phyloP scores from a whole-genome alignment of 108 stramenopile genomes.

The Fragilaria crotonensis region DNA sequence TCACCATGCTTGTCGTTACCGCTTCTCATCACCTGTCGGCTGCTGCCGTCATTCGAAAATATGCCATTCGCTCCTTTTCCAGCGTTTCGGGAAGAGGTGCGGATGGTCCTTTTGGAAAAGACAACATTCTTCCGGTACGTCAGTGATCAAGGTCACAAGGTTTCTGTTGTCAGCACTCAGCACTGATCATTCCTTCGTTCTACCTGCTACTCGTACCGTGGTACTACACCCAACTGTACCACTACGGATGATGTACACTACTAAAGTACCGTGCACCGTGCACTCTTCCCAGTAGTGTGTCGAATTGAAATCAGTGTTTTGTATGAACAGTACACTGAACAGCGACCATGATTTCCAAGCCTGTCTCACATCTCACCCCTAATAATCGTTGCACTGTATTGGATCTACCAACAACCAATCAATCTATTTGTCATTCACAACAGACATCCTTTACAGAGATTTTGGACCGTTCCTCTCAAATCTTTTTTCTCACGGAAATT shows the following conservation, averaged over 20 bases:
- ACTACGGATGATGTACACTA: not conserved
- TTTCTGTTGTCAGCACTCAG: too few relatives aligned
- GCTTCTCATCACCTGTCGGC: too few relatives aligned
- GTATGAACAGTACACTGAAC: not conserved
- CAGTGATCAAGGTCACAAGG: not conserved
- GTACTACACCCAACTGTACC: not conserved
- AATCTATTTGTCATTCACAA: not conserved
- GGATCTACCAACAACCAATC: not conserved
- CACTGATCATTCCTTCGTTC: too few relatives aligned
- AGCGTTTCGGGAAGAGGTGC: too few relatives aligned
- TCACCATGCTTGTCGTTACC: too few relatives aligned
- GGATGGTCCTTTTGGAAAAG: too few relatives aligned
- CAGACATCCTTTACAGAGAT: slow-evolving; percentile 80
- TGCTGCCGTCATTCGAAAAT: too few relatives aligned
- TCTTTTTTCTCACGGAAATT: slow-evolving; percentile 91
- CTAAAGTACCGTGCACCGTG: not conserved
- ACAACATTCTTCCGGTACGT: slow-evolving; percentile 44
- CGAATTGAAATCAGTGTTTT: not conserved
- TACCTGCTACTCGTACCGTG: too few relatives aligned
- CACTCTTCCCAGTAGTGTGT: not conserved
- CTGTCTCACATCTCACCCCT: not conserved
- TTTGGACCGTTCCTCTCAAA: slow-evolving; percentile 76
- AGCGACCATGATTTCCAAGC: not conserved
- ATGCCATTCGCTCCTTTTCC: too few relatives aligned
- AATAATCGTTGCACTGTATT: not conserved